Evolutionary conservation across 257 asterid species (phyloP).

Genomic region (Forsythia viridissima): DNA sequence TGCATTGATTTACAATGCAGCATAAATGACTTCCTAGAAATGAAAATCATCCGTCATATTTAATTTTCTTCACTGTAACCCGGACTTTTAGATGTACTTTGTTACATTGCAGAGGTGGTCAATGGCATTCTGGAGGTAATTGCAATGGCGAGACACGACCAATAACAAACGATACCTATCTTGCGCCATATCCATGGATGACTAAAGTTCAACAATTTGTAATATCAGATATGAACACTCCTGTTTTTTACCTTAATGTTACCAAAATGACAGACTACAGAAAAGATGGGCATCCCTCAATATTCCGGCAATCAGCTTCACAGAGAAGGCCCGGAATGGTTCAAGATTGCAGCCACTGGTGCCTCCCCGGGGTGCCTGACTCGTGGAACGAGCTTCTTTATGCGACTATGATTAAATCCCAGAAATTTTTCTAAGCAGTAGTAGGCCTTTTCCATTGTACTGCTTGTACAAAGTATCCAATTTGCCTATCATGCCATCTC

Average conservation of each 20-base stretch:
- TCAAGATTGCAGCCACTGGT: slow-evolving; percentile 77
- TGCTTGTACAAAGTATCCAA: neutral
- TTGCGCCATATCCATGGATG: slow-evolving; percentile 61
- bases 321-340: slow-evolving; percentile 23
- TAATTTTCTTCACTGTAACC: no score
- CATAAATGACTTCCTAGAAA: no score
- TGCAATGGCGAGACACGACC: slow-evolving; percentile 56
- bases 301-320: slow-evolving; percentile 29
- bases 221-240: slow-evolving; percentile 44
- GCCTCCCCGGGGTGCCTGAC: slow-evolving; percentile 67
- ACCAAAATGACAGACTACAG: slow-evolving; percentile 60
- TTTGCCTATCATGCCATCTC: no score
- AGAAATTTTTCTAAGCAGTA: neutral
- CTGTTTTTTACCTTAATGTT: slow-evolving; percentile 46
- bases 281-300: slow-evolving; percentile 69
- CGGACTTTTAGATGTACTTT: neutral
- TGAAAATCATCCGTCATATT: no score
- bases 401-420: slow-evolving; percentile 34
- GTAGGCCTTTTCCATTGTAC: neutral
- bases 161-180: slow-evolving; percentile 41
- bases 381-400: slow-evolving; percentile 58
- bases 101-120: slow-evolving; percentile 49
- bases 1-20: no score
- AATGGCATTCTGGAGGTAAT: slow-evolving; percentile 65
- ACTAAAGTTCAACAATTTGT: slow-evolving; percentile 48